Evolutionary conservation across 2,329 filamentous ascomycete genomes (phyloP), one percentile per base, ranked within the genome.

Genomic region (Fusarium xyrophilum): DNA sequence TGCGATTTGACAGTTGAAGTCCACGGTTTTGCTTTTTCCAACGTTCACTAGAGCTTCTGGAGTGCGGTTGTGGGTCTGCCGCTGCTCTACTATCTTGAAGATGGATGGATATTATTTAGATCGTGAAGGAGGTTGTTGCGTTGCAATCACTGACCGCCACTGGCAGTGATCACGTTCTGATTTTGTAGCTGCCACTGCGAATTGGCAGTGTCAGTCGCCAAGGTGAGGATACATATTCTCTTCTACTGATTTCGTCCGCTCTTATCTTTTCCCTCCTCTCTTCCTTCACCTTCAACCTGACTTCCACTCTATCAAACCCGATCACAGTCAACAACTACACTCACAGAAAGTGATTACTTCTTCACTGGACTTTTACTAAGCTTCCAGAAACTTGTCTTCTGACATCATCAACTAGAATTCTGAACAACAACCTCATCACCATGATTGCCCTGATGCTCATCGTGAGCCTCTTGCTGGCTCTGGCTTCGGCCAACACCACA

Each of bases 21-120:
- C 56, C 50, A 30, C 42, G 17, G 27, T 21, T 65, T 65, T 65
- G 47, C 62, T 65, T 65, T 65, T 65, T 65, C 25, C 13, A 42
- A 50, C 42, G 23, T 32, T 48, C 30, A 27, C 47, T 54, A 51
- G 23, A 48, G 21, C 38, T 28, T 27, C 47, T 43, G 40, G 23
- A 54, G 33, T 27, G 15, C 14, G 7, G 15, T 7, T 55, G 55
- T 65, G 61, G 62, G 61, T 44, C 62, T 50, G 39, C 17, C 43
- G n/a, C 21, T 47, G 23, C 23, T 35, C 30, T 28, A 56, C 44
- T 48, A 50, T 44, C 47, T 48, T 48, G 14, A 38, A 46, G 43
- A 21, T 46, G 43, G 47, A 15, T 32, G 60, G n/a, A n/a, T n/a
- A n/a, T n/a, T n/a, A n/a, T n/a, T 47, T 10, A 19, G 28, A 47